Evolutionary conservation across 2,329 filamentous ascomycete species (phyloP).

Genomic region (Aspergillus novoparasiticus): DNA sequence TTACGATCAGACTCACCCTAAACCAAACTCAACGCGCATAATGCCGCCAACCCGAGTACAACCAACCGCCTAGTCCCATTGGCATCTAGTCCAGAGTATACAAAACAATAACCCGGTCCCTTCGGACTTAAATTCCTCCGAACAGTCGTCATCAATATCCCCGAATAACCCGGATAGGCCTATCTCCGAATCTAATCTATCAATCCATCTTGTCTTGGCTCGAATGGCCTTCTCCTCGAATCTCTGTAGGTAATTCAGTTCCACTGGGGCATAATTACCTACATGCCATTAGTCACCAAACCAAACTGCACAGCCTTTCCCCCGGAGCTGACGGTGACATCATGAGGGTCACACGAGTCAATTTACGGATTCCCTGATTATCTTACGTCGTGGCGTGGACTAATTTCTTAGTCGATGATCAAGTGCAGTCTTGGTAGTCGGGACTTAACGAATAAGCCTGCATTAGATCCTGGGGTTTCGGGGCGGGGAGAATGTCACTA

Average conservation of each 20-base stretch:
- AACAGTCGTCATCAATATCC: neutral
- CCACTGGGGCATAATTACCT: neutral
- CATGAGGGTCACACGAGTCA: neutral
- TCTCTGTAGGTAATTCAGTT: too few species aligned
- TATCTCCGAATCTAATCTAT: constrained; percentile 7
- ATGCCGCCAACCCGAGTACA: neutral
- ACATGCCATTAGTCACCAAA: too few species aligned
- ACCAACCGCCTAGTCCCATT: neutral
- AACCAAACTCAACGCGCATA: neutral
- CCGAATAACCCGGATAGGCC: neutral
- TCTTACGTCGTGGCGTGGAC: neutral
- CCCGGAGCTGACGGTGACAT: neutral
- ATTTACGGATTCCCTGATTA: neutral
- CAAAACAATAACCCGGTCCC: neutral
- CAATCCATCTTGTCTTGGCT: neutral
- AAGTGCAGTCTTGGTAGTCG: neutral
- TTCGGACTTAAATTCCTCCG: neutral
- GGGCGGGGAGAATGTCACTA: neutral
- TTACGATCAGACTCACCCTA: neutral
- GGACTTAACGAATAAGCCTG: neutral
- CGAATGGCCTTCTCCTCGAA: neutral
- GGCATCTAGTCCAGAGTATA: neutral
- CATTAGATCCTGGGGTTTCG: neutral
- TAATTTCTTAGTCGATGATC: neutral
- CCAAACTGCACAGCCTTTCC: too few species aligned